phyloP scores from a whole-genome alignment of 2,329 filamentous ascomycete species.

The Intubia oerlemansii region DNA sequence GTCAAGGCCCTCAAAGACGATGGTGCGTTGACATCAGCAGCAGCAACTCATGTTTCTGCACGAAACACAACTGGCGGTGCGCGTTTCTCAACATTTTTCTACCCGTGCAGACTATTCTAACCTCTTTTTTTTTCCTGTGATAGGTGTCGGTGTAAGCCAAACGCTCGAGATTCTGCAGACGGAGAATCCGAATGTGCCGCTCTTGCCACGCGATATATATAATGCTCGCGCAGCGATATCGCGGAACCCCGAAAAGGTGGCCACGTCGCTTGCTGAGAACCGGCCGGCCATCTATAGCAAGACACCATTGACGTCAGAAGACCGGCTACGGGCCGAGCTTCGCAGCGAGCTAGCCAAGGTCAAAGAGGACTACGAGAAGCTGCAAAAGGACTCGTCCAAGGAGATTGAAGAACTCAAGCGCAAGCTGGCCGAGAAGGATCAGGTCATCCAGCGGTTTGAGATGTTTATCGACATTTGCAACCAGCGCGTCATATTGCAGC shows the following conservation, averaged over 20 bases:
- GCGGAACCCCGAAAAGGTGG: slow-evolving; percentile 40
- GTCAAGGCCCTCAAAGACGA: slow-evolving; percentile 45
- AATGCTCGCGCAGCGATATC: slow-evolving; percentile 46
- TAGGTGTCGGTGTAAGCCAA: slow-evolving; percentile 42
- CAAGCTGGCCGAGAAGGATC: slow-evolving; percentile 40
- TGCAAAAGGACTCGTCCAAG: slow-evolving; percentile 33
- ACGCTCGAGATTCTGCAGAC: slow-evolving; percentile 44
- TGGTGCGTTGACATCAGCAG: slow-evolving; percentile 22
- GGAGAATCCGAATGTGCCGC: slow-evolving; percentile 40
- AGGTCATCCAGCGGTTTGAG: slow-evolving; percentile 40
- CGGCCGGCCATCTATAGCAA: slow-evolving; percentile 46
- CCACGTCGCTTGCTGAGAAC: slow-evolving; percentile 35
- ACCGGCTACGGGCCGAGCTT: slow-evolving; percentile 40
- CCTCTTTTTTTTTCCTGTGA: too few species aligned
- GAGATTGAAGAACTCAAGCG: slow-evolving; percentile 36
- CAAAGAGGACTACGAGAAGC: slow-evolving; percentile 31
- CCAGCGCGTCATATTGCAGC: slow-evolving; percentile 40
- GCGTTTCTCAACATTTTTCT: too few species aligned
- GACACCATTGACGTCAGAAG: slow-evolving; percentile 38
- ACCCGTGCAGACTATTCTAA: too few species aligned
- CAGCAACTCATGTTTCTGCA: too few species aligned
- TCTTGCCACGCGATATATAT: slow-evolving; percentile 44
- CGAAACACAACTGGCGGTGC: too few species aligned
- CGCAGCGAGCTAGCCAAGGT: slow-evolving; percentile 36
- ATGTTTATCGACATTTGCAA: slow-evolving; percentile 53